Conservation (phyloP, 2,329 filamentous ascomycete species). For the Coleophoma crateriformis region DNA sequence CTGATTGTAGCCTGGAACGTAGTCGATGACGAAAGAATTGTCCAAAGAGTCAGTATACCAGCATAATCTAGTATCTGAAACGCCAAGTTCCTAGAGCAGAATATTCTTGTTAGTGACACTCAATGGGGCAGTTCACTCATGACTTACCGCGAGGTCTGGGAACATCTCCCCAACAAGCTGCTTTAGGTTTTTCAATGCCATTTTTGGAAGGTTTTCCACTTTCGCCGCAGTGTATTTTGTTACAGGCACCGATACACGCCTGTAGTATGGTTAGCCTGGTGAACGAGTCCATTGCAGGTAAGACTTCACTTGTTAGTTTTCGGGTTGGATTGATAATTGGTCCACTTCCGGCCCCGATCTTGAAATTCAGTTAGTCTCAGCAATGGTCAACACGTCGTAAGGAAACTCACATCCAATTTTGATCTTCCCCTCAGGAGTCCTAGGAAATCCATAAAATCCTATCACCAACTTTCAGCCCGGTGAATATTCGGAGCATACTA, state of each 20-base stretch:
- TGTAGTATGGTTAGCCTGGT: background rate
- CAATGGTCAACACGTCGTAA: background rate
- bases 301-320: background rate
- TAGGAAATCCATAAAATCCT: conserved; percentile 42
- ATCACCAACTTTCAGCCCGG: conserved; percentile 20
- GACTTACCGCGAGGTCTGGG: background rate
- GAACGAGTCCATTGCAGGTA: background rate
- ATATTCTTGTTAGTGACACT: background rate
- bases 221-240: background rate
- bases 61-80: conserved; percentile 38
- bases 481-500: background rate
- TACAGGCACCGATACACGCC: background rate
- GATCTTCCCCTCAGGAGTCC: conserved; percentile 25
- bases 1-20: conserved; percentile 37
- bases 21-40: conserved; percentile 45
- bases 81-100: background rate
- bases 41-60: conserved; percentile 50
- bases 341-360: conserved; percentile 42
- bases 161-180: background rate
- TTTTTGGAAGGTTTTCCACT: background rate
- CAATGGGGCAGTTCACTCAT: background rate
- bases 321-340: conserved; percentile 29
- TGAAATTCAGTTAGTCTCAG: background rate
- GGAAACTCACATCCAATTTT: conserved; percentile 36
- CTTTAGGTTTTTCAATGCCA: background rate